Base-by-base conservation (phyloP, 164 flowering plant species). In the Warburgia ugandensis region DNA sequence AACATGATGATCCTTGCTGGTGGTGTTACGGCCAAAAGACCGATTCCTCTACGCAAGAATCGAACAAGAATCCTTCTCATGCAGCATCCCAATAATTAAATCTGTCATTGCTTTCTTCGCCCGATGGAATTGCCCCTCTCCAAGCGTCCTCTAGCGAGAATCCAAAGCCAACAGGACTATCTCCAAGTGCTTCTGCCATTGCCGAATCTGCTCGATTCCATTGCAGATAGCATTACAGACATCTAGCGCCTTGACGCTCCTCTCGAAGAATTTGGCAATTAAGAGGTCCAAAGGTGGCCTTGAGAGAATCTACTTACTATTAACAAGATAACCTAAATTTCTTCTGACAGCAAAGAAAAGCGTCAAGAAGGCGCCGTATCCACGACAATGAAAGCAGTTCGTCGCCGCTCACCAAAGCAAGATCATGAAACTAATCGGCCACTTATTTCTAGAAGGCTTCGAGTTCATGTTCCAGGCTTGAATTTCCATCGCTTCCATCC, bases 171-270 rank as follows among this genome's bases (percentile, higher is more conserved):
- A 59, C 1, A 74, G 61, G 6, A 84, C 84, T 40, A 87, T 84
- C 60, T 87, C 96, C 56, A 83, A 17, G 17, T 73, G 76, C 61
- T 77, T 84, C 68, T 74, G 60, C 96, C 96, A 86, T 57, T 79
- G 86, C 29, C 84, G 62, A 50, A 86, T 62, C 75, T 76, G 80
- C 55, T 86, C 95, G 41, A 86, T 71, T 33, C 92, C 96, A 29
- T 87, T 90, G 0, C 96, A 64, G 48, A 84, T 62, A 1, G 94
- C 94, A 52, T 87, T 87, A 50, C 96, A 87, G 81, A n/a, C n/a
- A n/a, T n/a, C n/a, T n/a, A n/a, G n/a, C n/a, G n/a, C n/a, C n/a
- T n/a, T n/a, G n/a, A n/a, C 83, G 50, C 77, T 75, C 52, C 89
- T 50, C 27, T 86, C 96, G 20, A 68, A 80, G 45, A 54, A 86